Percentiles rank a stretch among this genome's conserved stretches.
Conservation (phyloP, 768 basidiomycete genomes). For the Grammothele lineata region DNA sequence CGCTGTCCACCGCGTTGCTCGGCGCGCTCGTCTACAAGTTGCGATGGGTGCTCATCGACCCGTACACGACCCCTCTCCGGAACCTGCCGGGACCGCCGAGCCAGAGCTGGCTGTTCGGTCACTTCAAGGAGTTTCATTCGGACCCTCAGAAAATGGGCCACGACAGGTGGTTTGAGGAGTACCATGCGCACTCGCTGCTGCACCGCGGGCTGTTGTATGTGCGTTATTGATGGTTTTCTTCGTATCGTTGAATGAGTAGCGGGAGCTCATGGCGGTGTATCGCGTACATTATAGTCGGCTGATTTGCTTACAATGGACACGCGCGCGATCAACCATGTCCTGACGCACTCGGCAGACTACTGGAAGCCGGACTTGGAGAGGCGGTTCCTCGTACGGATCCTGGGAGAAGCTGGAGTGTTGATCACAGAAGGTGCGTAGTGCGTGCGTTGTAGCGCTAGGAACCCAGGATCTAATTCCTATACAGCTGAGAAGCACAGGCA, state of each 20-base stretch:
- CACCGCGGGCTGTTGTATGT: constrained; percentile 45
- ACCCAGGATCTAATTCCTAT: too few species aligned
- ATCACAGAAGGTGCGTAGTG: constrained; percentile 36
- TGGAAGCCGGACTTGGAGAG: constrained; percentile 48
- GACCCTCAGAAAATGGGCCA: constrained; percentile 32
- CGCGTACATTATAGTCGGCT: constrained; percentile 2
- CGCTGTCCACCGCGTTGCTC: too few species aligned
- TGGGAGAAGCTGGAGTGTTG: constrained; percentile 46
- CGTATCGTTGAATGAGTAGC: too few species aligned
- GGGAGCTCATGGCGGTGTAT: too few species aligned
- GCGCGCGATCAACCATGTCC: constrained; percentile 58
- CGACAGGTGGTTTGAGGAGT: constrained; percentile 42
- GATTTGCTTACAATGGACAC: constrained; percentile 48
- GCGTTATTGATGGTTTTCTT: constrained; percentile 11
- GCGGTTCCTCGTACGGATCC: constrained; percentile 33
- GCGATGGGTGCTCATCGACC: not conserved
- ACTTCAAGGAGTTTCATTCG: constrained; percentile 38
- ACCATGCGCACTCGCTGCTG: constrained; percentile 39
- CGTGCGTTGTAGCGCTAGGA: too few species aligned
- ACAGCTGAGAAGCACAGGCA: constrained; percentile 34
- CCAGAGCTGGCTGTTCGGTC: constrained; percentile 44
- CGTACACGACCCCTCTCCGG: constrained; percentile 36
- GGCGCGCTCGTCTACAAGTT: too few species aligned
- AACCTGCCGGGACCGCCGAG: constrained; percentile 47
- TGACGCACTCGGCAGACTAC: constrained; percentile 51